These are phyloP conservation scores for Dictyostelium intermedium DNA, from an alignment of 78 protist species.

Conservation along the genomic window DNA sequence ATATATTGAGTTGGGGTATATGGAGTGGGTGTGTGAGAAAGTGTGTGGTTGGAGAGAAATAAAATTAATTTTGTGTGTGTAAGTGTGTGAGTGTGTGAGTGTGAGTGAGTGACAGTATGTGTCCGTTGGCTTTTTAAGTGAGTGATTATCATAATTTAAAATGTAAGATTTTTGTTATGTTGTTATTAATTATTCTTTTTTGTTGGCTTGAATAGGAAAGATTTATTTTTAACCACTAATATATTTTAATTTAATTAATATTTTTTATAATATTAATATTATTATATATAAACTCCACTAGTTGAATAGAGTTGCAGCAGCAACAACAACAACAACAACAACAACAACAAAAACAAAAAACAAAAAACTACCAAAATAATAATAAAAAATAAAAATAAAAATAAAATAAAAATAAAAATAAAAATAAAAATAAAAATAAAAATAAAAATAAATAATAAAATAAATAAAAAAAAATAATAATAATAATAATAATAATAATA, in stretches of 20 bases:
- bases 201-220: neutral
- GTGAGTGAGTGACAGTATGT: neutral
- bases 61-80: neutral
- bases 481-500: neutral
- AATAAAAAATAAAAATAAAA: neutral
- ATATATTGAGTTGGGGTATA: neutral
- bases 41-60: neutral
- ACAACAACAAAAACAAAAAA: too few relatives aligned
- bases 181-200: neutral
- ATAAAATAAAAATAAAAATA: neutral
- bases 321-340: neutral
- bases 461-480: too few relatives aligned
- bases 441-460: too few relatives aligned
- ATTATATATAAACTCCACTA: neutral
- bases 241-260: neutral
- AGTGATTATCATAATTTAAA: neutral
- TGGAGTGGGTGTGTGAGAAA: neutral
- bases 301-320: neutral
- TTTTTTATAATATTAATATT: neutral
- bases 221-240: neutral
- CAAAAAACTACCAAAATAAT: neutral
- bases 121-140: neutral
- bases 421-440: neutral
- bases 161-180: neutral
- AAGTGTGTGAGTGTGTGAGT: neutral